Evolutionary conservation across 805 yeast genomes (phyloP).

Genomic region (Debaryomyces castellii): DNA sequence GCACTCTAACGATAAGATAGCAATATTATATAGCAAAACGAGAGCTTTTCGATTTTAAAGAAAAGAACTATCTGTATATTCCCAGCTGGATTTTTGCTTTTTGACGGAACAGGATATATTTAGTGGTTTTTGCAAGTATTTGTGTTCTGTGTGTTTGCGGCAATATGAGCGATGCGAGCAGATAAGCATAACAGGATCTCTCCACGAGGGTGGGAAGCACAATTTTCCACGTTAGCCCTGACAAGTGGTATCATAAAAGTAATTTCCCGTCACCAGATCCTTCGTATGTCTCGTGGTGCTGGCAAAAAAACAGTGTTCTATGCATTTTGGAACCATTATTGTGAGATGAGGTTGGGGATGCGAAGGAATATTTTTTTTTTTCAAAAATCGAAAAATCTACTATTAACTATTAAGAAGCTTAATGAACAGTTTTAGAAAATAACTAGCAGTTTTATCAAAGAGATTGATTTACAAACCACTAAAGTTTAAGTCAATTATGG

Average conservation of each 20-base stretch:
- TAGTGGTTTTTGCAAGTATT: not conserved
- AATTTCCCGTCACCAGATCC: too few relatives aligned
- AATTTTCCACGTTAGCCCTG: too few relatives aligned
- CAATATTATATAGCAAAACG: not conserved
- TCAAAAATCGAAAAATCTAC: not conserved
- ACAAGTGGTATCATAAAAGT: too few relatives aligned
- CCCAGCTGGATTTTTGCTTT: too few relatives aligned
- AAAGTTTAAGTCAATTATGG: slow-evolving; percentile 6
- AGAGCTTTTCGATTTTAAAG: not conserved
- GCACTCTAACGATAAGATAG: not conserved
- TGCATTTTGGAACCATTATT: not conserved
- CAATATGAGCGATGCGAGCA: not conserved
- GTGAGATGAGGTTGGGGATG: not conserved
- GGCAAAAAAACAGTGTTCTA: too few relatives aligned
- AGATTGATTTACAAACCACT: slow-evolving; percentile 6
- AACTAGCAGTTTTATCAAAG: slow-evolving; percentile 10
- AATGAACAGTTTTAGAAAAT: slow-evolving; percentile 8
- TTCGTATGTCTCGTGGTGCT: too few relatives aligned
- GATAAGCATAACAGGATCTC: not conserved
- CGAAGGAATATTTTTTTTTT: slow-evolving; percentile 1
- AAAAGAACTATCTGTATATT: too few relatives aligned
- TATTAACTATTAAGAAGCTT: not conserved
- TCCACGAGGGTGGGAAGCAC: too few relatives aligned
- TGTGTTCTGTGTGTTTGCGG: not conserved
- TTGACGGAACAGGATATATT: too few relatives aligned